phyloP scores from a whole-genome alignment of 1,284 basidiomycete genomes.

The Tremellales sp. region DNA sequence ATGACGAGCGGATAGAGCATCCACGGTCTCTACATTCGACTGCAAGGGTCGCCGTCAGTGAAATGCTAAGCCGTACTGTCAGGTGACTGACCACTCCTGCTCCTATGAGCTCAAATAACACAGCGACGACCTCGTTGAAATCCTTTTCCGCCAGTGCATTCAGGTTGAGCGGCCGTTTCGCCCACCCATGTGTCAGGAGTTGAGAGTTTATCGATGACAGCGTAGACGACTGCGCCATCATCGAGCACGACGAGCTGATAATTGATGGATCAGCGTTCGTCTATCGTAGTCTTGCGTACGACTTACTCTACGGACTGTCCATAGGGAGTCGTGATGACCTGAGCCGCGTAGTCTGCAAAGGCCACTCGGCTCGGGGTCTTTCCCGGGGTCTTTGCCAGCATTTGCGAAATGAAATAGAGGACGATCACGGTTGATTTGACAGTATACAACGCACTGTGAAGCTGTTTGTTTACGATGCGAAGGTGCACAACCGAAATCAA shows the following conservation, averaged over 20 bases:
- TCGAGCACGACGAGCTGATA: background rate
- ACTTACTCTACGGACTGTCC: background rate
- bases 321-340: background rate
- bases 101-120: conserved; percentile 70
- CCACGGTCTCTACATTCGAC: conserved; percentile 77
- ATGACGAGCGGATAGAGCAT: conserved; percentile 68
- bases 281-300: no score
- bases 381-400: no score
- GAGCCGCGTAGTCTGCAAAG: background rate
- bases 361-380: no score
- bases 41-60: conserved; percentile 6
- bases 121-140: conserved; percentile 66
- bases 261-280: background rate
- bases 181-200: conserved; percentile 73
- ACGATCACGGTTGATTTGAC: no score
- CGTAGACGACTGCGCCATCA: conserved; percentile 3
- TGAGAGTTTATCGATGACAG: conserved; percentile 66
- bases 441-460: background rate
- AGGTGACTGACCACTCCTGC: conserved; percentile 66
- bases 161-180: conserved; percentile 55
- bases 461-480: background rate
- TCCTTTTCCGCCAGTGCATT: conserved; percentile 60
- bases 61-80: background rate
- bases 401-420: no score
- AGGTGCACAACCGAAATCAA: background rate